These are phyloP conservation scores for Myxozyma udenii DNA, from an alignment of 805 yeast species.

Conservation along the genomic window DNA sequence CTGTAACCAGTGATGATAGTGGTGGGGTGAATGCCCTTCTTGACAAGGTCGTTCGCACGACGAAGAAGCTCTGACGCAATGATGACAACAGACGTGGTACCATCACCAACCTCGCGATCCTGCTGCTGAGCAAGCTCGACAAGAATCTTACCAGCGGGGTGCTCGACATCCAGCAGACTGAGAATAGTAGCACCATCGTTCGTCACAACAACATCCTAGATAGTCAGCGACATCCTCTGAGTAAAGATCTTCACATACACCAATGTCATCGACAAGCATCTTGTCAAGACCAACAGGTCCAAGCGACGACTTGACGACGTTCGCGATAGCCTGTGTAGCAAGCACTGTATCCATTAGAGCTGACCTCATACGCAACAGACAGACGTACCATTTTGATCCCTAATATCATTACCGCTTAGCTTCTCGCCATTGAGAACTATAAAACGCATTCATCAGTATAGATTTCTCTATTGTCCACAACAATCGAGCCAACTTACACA, in stretches of 20 bases:
- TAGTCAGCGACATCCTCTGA: background rate
- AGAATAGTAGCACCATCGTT: slow-evolving; percentile 98
- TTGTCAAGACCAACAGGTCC: slow-evolving; percentile 99
- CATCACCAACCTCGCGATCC: slow-evolving; percentile 98
- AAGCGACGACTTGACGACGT: slow-evolving; percentile 82
- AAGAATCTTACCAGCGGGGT: slow-evolving; percentile 96
- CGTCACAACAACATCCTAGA: slow-evolving; percentile 85
- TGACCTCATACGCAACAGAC: background rate
- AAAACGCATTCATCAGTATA: background rate
- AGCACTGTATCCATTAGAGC: slow-evolving; percentile 44
- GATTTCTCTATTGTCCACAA: background rate
- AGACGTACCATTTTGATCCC: slow-evolving; percentile 74
- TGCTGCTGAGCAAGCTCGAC: slow-evolving; percentile 98
- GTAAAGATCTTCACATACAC: slow-evolving; percentile 39
- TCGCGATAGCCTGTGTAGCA: slow-evolving; percentile 86
- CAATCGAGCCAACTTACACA: slow-evolving; percentile 47
- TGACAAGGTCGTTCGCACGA: slow-evolving; percentile 90
- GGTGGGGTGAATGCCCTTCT: slow-evolving; percentile 93
- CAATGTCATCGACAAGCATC: slow-evolving; percentile 98
- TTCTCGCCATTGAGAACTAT: slow-evolving; percentile 89
- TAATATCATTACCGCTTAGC: slow-evolving; percentile 90
- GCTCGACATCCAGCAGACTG: slow-evolving; percentile 88
- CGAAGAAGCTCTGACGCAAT: slow-evolving; percentile 89
- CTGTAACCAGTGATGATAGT: slow-evolving; percentile 96
- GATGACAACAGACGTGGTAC: slow-evolving; percentile 95